Evolutionary conservation across 2,329 filamentous ascomycete species (phyloP), one percentile per base, ranked within the genome.

Genomic region (Epichloe festucae): DNA sequence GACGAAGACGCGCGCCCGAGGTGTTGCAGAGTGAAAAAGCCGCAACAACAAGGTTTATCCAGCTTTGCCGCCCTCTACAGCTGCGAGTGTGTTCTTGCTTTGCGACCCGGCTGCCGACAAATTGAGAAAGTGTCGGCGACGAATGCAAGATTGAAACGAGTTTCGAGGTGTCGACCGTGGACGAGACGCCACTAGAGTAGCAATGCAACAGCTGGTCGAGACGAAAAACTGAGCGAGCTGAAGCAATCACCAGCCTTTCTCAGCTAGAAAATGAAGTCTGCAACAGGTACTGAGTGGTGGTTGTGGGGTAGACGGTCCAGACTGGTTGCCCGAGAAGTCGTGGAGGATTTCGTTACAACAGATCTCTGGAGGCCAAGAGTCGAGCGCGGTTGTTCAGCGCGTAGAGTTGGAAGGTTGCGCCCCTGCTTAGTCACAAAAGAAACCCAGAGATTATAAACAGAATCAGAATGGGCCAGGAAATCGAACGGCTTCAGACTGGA

Each of bases 1-100:
- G 66, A 67, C 62, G 58, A 63, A 62, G 66, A 73, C 67, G 71
- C 67, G 68, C 68, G 65, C 65, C 64, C 19, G 39, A 34, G 44
- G 43, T 48, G 36, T 54, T 51, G 46, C 47, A 39, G 31, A 35
- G 27, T 45, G 12, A 39, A 6, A 27, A 38, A 14, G 41, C 36
- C 49, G 41, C 57, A 45, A 53, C 50, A 48, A 53, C 50, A 40
- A 17, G 6, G 4, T 8, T 27, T 45, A 36, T 45, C 15, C 39
- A 53, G 31, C 19, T 45, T 45, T 19, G 41, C 17, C 35, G 17
- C 41, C 23, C 12, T 11, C n/a, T 14, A 31, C 4, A n/a, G 2
- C 4, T 34, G 8, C 41, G n/a, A 3, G 12, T 19, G 46, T 7
- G 12, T 6, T 17, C 36, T 49, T 43, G 41, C 31, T 10, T 31